phyloP scores from a whole-genome alignment of 768 basidiomycete species.

The Termitomyces sp. region DNA sequence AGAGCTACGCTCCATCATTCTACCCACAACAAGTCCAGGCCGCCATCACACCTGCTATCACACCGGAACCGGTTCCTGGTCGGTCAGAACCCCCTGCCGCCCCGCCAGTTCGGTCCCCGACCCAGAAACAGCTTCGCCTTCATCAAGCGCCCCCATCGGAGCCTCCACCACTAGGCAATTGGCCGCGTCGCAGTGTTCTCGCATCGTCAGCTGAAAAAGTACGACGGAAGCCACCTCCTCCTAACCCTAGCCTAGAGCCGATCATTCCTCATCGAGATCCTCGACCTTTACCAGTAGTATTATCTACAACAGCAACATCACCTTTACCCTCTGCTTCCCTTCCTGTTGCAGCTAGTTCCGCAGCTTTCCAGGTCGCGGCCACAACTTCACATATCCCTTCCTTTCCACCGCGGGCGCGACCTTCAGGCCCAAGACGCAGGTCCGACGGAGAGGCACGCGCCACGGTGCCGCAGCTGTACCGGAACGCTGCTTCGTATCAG shows the following conservation, averaged over 20 bases:
- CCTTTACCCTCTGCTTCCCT: not conserved
- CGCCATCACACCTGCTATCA: constrained; percentile 6
- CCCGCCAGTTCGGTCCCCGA: constrained; percentile 6
- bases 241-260: not conserved
- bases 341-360: not conserved
- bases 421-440: constrained; percentile 31
- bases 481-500: not conserved
- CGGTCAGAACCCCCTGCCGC: not conserved
- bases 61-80: not conserved
- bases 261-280: not conserved
- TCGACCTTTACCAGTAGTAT: not conserved
- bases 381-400: constrained; percentile 1
- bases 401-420: constrained; percentile 22
- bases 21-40: constrained; percentile 28
- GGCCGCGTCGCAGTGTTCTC: constrained; percentile 45
- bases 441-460: constrained; percentile 12
- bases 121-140: constrained; percentile 18
- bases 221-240: constrained; percentile 22
- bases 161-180: constrained; percentile 47
- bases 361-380: not conserved
- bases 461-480: not conserved
- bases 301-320: not conserved
- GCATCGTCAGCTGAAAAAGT: constrained; percentile 26
- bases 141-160: constrained; percentile 21
- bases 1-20: constrained; percentile 20